Evolutionary conservation across 2,329 filamentous ascomycete genomes (phyloP).

Genomic region (Gnomoniopsis sp.): DNA sequence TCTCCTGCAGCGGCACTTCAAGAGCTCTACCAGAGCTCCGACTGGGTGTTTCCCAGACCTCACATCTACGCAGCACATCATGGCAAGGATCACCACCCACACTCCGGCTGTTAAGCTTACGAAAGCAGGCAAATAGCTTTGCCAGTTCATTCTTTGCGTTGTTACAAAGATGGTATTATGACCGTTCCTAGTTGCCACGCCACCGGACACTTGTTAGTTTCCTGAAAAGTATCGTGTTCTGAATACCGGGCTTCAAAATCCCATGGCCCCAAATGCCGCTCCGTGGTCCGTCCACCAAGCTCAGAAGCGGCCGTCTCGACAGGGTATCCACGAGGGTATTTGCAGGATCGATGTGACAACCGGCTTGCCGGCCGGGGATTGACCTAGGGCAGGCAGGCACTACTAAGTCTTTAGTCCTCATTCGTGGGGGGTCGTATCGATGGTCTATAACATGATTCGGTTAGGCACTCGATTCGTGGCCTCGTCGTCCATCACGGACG

Average conservation of each 20-base stretch:
- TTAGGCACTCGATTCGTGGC: slow-evolving; percentile 3
- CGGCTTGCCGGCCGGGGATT: slow-evolving; percentile 1
- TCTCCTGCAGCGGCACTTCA: slow-evolving; percentile 10
- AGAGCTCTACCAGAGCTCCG: background rate
- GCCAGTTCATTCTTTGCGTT: background rate
- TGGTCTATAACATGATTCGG: background rate
- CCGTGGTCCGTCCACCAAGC: background rate
- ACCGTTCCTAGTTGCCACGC: slow-evolving; percentile 2
- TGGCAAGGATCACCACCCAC: background rate
- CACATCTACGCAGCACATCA: background rate
- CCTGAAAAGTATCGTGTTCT: background rate
- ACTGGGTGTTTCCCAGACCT: background rate
- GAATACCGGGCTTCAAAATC: background rate
- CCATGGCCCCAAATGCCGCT: background rate
- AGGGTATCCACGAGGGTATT: background rate
- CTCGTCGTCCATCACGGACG: background rate
- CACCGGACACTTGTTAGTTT: slow-evolving; percentile 1
- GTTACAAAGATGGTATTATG: slow-evolving; percentile 4
- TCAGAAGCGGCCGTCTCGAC: background rate
- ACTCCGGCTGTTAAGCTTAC: background rate
- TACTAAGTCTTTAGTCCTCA: background rate
- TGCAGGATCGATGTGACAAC: background rate
- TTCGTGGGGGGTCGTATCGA: background rate
- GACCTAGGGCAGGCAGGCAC: background rate
- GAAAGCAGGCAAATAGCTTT: background rate